Evolutionary conservation across 2,329 filamentous ascomycete species (phyloP).

Genomic region (Annulohypoxylon truncatum): DNA sequence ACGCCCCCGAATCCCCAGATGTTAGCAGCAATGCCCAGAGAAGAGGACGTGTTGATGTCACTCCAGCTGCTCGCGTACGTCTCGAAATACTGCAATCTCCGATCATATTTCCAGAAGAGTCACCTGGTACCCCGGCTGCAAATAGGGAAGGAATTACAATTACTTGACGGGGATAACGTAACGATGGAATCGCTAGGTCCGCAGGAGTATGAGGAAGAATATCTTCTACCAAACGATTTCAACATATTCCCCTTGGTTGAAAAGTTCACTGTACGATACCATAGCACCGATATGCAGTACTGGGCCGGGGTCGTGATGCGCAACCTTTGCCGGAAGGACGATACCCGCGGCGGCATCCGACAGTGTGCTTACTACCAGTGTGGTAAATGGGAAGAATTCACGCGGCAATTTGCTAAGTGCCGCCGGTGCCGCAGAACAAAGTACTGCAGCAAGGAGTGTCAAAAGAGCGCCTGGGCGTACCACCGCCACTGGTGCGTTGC

Average conservation of each 20-base stretch:
- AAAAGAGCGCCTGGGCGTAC: slow-evolving; percentile 98
- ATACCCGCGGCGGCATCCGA: slow-evolving; percentile 90
- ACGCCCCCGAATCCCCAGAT: slow-evolving; percentile 77
- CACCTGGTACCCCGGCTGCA: slow-evolving; percentile 93
- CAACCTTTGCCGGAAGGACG: slow-evolving; percentile 97
- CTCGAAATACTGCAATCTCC: slow-evolving; percentile 96
- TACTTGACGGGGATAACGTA: slow-evolving; percentile 77
- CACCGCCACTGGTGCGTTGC: slow-evolving; percentile 97
- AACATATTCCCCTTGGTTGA: slow-evolving; percentile 99
- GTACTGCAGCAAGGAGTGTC: slow-evolving; percentile 99
- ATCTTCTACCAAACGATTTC: slow-evolving; percentile 90
- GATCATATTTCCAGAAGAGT: slow-evolving; percentile 94
- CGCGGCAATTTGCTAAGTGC: slow-evolving; percentile 97
- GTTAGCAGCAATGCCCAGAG: slow-evolving; percentile 90
- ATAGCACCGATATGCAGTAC: slow-evolving; percentile 98
- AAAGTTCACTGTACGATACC: slow-evolving; percentile 96
- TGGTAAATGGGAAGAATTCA: slow-evolving; percentile 97
- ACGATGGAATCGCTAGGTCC: slow-evolving; percentile 53
- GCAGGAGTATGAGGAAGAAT: slow-evolving; percentile 83
- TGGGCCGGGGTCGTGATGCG: slow-evolving; percentile 99
- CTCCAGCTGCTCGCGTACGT: slow-evolving; percentile 96
- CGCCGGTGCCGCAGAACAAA: slow-evolving; percentile 95
- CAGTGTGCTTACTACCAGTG: slow-evolving; percentile 99
- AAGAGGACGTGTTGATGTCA: slow-evolving; percentile 98
- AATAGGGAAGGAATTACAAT: slow-evolving; percentile 84